Base-by-base conservation (phyloP, 345 rosid species). In the Microthlaspi erraticum region DNA sequence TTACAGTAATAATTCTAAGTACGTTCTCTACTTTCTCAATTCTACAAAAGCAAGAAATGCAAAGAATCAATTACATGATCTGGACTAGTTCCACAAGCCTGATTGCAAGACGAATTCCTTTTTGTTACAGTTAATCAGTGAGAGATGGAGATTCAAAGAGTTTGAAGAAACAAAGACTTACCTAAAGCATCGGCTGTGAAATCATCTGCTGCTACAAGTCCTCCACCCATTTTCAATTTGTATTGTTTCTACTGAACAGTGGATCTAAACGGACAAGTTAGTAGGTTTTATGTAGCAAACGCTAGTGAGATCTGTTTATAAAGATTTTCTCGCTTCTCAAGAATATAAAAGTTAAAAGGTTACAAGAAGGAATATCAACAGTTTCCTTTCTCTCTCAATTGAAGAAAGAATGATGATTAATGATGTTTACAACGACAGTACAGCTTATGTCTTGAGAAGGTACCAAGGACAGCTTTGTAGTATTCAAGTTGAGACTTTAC, bases 201-300 rank as follows among this genome's bases (percentile, higher is more conserved):
- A 23, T 23, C 26, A 23, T 23, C 26, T 23, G 26, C 26, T 32
- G 31, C 5, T 16, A 10, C 29, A 4, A 4, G 5, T 63, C 68
- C 55, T 63, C 55, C 68, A 17, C 43, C 68, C 55, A 46, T 63
- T 33, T 32, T 39, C 6, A 29, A 61, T 6, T 1, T 32, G 17
- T 11, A 17, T 3, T 32, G 42, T 62, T 62, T 32, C 43, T 18
- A 2, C 41, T 31, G 16, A 46, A 33, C 16, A 17, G 26, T 23
- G 26, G 26, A 23, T 23, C 26, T 23, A 23, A 45, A 18, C 10
- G 29, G 26, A 59, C 1, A 4, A 58, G 64, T 39, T 59, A 0
- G 6, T 5, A 9, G 23, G 10, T 12, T 38, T 38, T 23, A 23
- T 23, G 2, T 23, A 23, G 26, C 26, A 23, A 23, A 23, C 26